Evolutionary conservation across 768 basidiomycete genomes (phyloP).

Genomic region (Crepidotus variabilis): DNA sequence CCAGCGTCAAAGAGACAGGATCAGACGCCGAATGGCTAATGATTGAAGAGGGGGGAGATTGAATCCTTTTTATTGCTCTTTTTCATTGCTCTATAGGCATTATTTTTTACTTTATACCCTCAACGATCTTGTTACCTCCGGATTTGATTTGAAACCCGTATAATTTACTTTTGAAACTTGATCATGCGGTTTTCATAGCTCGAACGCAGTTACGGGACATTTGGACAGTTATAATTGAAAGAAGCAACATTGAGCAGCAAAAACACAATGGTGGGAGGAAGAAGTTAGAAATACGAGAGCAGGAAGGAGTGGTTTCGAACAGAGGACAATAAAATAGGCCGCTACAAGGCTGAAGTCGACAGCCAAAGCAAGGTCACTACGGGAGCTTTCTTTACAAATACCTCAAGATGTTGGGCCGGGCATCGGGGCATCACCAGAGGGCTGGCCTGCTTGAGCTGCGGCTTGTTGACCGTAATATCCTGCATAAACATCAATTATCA

Average conservation of each 20-base stretch:
- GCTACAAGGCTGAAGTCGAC: background rate
- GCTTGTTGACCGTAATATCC: constrained; percentile 83
- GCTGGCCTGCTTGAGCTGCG: constrained; percentile 34
- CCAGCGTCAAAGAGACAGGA: constrained; percentile 65
- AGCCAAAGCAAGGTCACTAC: constrained; percentile 2
- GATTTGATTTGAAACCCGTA: too few relatives aligned
- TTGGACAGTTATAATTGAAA: constrained; percentile 15
- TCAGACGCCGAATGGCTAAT: constrained; percentile 93
- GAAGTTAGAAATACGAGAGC: constrained; percentile 14
- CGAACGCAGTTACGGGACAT: constrained; percentile 4
- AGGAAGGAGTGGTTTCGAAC: background rate
- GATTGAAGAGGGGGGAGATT: constrained; percentile 38
- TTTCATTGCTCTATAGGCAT: background rate
- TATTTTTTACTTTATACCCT: background rate
- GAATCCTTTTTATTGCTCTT: constrained; percentile 6
- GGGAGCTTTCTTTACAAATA: constrained; percentile 1
- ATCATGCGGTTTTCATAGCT: background rate
- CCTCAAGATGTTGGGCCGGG: constrained; percentile 39
- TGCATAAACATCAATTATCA: constrained; percentile 25
- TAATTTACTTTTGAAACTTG: too few relatives aligned
- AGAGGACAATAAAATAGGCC: background rate
- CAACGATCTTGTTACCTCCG: background rate
- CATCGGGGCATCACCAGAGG: constrained; percentile 53
- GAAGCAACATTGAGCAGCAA: constrained; percentile 7
- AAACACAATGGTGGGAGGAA: constrained; percentile 11